Conservation (phyloP, 441 rosid genomes). For the Theobroma grandiflorum region DNA sequence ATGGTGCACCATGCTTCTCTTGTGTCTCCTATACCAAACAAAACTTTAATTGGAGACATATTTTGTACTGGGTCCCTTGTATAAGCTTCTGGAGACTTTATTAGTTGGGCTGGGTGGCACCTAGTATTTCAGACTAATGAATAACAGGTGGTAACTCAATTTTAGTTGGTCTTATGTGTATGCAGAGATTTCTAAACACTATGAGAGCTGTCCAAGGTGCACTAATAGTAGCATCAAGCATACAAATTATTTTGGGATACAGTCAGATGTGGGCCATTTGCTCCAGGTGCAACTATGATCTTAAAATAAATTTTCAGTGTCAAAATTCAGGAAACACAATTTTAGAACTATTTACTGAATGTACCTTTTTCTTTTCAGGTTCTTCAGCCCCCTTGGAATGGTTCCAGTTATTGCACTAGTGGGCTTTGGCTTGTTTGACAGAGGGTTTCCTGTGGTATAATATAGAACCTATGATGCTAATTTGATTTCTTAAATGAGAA, state of each 20-base stretch:
- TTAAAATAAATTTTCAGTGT: conserved; percentile 11
- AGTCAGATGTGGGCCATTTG: conserved; percentile 98
- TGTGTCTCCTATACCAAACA: conserved; percentile 18
- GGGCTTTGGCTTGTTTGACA: conserved; percentile 96
- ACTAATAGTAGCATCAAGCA: conserved; percentile 91
- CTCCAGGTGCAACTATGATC: conserved; percentile 68
- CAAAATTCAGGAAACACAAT: conserved; percentile 8
- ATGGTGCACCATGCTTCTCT: conserved; percentile 11
- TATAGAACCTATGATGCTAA: conserved; percentile 20
- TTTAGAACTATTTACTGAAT: neutral
- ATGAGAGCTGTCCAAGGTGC: conserved; percentile 99
- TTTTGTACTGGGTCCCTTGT: neutral
- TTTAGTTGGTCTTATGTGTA: conserved; percentile 20
- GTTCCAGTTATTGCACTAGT: conserved; percentile 95
- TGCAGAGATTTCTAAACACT: conserved; percentile 87
- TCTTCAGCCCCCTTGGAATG: conserved; percentile 98
- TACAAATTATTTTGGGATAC: conserved; percentile 94
- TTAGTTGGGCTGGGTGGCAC: neutral
- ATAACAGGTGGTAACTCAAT: neutral
- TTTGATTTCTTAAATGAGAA: neutral
- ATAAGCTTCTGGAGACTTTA: neutral
- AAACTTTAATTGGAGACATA: neutral
- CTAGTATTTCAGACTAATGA: neutral
- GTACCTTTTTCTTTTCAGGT: conserved; percentile 58
- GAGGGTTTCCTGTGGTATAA: conserved; percentile 97